Evolutionary conservation across 495 filamentous ascomycete species (phyloP).

Genomic region (Tricharina praecox): DNA sequence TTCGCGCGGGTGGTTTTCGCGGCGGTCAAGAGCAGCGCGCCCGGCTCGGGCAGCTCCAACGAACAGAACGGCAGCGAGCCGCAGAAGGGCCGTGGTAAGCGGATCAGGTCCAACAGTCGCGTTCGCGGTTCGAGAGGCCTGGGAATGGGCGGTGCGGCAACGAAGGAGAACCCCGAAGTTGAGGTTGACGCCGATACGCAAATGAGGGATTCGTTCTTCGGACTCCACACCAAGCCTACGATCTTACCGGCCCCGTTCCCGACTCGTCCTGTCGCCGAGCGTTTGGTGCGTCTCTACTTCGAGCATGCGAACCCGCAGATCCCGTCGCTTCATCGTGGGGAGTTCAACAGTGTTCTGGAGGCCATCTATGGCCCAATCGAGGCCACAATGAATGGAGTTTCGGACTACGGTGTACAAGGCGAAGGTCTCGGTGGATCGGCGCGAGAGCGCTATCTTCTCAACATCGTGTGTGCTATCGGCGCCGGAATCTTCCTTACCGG

Average conservation of each 20-base stretch:
- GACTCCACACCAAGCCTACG: slow-evolving; percentile 72
- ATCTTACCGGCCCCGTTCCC: slow-evolving; percentile 79
- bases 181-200: slow-evolving; percentile 38
- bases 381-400: background rate
- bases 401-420: slow-evolving; percentile 5
- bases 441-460: slow-evolving; percentile 75
- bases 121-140: slow-evolving; percentile 20
- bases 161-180: slow-evolving; percentile 17
- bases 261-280: slow-evolving; percentile 48
- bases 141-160: slow-evolving; percentile 29
- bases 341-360: slow-evolving; percentile 74
- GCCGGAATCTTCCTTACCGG: slow-evolving; percentile 64
- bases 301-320: slow-evolving; percentile 93
- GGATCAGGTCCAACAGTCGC: slow-evolving; percentile 21
- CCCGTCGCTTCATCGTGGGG: slow-evolving; percentile 70
- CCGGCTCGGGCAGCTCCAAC: slow-evolving; percentile 8
- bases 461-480: slow-evolving; percentile 96
- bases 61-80: slow-evolving; percentile 11
- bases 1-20: slow-evolving; percentile 91
- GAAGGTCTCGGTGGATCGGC: slow-evolving; percentile 54
- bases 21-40: slow-evolving; percentile 54
- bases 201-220: slow-evolving; percentile 92
- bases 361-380: slow-evolving; percentile 40
- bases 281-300: slow-evolving; percentile 71
- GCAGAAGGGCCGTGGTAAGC: slow-evolving; percentile 1